A percentile compares a stretch with the other conserved stretches of the same genome.
These are phyloP conservation scores for Xylaria longipes DNA, from an alignment of 495 filamentous ascomycete genomes.

Conservation along the genomic window DNA sequence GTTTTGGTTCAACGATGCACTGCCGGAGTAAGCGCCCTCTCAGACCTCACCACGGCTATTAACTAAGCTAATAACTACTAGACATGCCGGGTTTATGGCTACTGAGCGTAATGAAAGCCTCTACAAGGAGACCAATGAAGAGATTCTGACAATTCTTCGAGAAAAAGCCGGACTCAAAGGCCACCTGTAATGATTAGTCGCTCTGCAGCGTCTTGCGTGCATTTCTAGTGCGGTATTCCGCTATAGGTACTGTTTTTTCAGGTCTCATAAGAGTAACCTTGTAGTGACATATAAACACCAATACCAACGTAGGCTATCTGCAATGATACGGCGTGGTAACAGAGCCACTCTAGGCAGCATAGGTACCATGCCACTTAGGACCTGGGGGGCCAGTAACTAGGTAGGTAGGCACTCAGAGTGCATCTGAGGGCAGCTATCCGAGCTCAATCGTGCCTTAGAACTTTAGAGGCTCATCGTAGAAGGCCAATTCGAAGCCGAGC, in stretches of 20 bases:
- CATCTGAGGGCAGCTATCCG: neutral
- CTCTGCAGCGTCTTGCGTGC: neutral
- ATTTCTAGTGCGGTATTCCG: neutral
- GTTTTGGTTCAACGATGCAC: constrained; percentile 51
- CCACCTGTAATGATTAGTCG: neutral
- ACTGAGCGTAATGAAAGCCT: constrained; percentile 26
- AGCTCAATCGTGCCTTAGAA: constrained; percentile 37
- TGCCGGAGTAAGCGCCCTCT: constrained; percentile 11
- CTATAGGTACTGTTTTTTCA: neutral
- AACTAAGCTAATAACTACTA: constrained; percentile 2
- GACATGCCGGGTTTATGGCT: constrained; percentile 22
- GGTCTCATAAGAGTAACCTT: neutral
- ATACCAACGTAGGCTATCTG: neutral
- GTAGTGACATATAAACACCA: neutral
- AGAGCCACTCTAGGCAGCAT: neutral
- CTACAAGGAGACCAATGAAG: constrained; percentile 26
- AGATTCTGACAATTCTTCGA: constrained; percentile 28
- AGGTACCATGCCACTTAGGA: neutral
- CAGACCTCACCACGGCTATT: neutral
- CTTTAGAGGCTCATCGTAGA: constrained; percentile 55
- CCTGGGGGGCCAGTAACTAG: neutral
- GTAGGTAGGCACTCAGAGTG: neutral
- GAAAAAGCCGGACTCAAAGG: constrained; percentile 10
- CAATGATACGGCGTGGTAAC: neutral
- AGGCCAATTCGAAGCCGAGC: constrained; percentile 52